A percentile compares a stretch with the other conserved stretches of the same genome.
Evolutionary conservation across 768 basidiomycete species (phyloP).

Genomic region (Pisolithus sp.): DNA sequence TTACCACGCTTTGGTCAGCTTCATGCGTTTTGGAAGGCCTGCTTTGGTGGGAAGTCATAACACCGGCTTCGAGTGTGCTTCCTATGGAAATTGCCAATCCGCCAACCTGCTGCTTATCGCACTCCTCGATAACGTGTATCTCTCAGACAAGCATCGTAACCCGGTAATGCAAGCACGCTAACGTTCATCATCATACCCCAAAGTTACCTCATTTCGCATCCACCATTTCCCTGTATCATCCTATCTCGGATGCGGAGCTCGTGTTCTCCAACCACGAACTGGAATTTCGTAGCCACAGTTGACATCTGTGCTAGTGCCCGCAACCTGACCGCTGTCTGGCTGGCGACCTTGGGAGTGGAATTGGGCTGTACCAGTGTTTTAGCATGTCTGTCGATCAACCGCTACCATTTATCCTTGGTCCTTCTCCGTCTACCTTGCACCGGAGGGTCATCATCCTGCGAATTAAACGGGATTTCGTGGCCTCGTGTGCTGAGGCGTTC

Average conservation of each 20-base stretch:
- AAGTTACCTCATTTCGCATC: slow-evolving; percentile 1
- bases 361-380: not conserved
- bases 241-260: slow-evolving; percentile 13
- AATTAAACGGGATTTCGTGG: not conserved
- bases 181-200: no score
- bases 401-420: not conserved
- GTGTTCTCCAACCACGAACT: not conserved
- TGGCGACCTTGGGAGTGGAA: not conserved
- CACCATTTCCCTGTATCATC: slow-evolving; percentile 28
- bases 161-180: no score
- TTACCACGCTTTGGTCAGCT: no score
- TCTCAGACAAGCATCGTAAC: no score
- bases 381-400: not conserved
- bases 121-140: no score
- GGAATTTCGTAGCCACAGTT: slow-evolving; percentile 11
- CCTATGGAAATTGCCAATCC: no score
- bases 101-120: no score
- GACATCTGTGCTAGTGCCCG: slow-evolving; percentile 16
- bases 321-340: slow-evolving; percentile 9
- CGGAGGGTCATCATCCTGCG: not conserved
- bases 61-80: no score
- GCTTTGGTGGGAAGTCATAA: no score
- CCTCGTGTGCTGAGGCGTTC: not conserved
- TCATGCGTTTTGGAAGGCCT: no score
- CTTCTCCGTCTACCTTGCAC: not conserved